A percentile compares a stretch with the other conserved stretches of the same genome.
These are phyloP conservation scores for Fusarium secorum DNA, from an alignment of 2,329 filamentous ascomycete genomes.

Conservation along the genomic window DNA sequence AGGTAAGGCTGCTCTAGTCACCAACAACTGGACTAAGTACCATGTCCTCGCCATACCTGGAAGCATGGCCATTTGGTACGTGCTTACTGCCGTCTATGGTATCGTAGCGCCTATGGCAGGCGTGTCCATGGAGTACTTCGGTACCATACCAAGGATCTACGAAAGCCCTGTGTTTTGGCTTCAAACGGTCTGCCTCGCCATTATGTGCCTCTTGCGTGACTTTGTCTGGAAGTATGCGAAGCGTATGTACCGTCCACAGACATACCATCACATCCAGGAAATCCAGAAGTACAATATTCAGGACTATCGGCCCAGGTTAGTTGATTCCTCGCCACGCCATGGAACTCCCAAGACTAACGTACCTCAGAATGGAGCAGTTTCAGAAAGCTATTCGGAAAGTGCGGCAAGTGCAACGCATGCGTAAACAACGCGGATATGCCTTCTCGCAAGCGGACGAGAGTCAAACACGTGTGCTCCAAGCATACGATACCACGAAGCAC, in stretches of 20 bases:
- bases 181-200: slow-evolving; percentile 81
- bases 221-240: slow-evolving; percentile 98
- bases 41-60: slow-evolving; percentile 95
- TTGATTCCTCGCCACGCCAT: background rate
- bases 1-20: slow-evolving; percentile 92
- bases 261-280: slow-evolving; percentile 98
- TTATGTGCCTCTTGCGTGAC: slow-evolving; percentile 84
- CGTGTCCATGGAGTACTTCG: slow-evolving; percentile 84
- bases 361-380: slow-evolving; percentile 92
- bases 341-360: slow-evolving; percentile 9
- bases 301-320: slow-evolving; percentile 92
- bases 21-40: slow-evolving; percentile 99
- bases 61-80: slow-evolving; percentile 89
- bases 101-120: slow-evolving; percentile 82
- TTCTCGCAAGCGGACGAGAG: slow-evolving; percentile 98
- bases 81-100: slow-evolving; percentile 87
- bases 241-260: slow-evolving; percentile 94
- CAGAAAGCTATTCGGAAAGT: slow-evolving; percentile 99
- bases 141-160: slow-evolving; percentile 83
- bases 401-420: slow-evolving; percentile 97
- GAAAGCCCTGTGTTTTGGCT: slow-evolving; percentile 88
- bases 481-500: slow-evolving; percentile 94
- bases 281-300: slow-evolving; percentile 99
- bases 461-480: slow-evolving; percentile 93
- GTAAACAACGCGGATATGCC: slow-evolving; percentile 97